Evolutionary conservation across 148 eudicot genomes (phyloP), one percentile per base, ranked within the genome.

Genomic region (Heliosperma pusillum): DNA sequence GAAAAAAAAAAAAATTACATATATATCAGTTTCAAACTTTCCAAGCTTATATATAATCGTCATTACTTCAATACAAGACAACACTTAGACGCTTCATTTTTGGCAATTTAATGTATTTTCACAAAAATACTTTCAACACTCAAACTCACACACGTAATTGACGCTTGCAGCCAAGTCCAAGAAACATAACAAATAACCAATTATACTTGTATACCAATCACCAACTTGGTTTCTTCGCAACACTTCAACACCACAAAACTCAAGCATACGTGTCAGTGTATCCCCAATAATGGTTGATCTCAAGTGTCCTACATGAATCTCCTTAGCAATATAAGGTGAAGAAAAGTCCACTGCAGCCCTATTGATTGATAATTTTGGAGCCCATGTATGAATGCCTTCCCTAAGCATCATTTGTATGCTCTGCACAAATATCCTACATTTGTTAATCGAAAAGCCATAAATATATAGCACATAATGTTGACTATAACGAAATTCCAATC

Each of bases 271-370:
- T 24, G 99, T 94, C 55, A 95, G 77, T 11, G 97, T 90, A 76
- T 95, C 99, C 8, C 97, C 97, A 70, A 95, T 95, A 50, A 95
- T 95, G 15, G 99, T 92, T 53, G 99, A 95, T 73, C 99, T 85
- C 70, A 95, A 82, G 78, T 95, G 99, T 42, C 99, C 99, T 29
- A 92, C 99, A 76, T 95, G 99, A 97, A 95, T 95, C 74, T 95
- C 99, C 83, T 95, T 95, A 17, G 99, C 97, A 50, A 95, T 95
- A 80, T 95, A 92, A 42, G 99, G 99, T 8, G 99, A 95, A 22
- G 99, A 95, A 74, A 95, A 95, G 79, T 95, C 98, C 58, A 95
- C 97, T 24, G 92, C 85, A n/a, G 93, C 93, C 79, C 83, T 90
- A 64, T 89, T 86, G 68, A 90, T 82, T 5, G 85, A 62, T 67